These are phyloP conservation scores for Epicoccum sorghinum DNA, from an alignment of 2,329 filamentous ascomycete species.

Conservation along the genomic window DNA sequence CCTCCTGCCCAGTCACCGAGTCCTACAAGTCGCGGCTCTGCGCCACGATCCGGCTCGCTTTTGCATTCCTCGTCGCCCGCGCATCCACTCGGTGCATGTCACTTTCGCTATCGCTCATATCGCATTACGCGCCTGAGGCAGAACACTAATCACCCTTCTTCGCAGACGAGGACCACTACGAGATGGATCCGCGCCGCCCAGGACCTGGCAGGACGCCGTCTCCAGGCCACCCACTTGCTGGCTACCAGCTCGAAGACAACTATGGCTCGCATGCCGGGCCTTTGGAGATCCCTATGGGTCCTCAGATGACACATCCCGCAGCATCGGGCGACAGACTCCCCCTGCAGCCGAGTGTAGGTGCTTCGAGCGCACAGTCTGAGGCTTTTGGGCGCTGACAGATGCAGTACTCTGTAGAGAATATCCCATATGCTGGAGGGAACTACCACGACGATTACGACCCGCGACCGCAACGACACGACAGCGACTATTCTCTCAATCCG, in stretches of 20 bases:
- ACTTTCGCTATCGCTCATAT: conserved; percentile 4
- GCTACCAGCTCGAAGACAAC: conserved; percentile 83
- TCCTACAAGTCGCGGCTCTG: conserved; percentile 10
- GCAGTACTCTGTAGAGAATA: conserved; percentile 74
- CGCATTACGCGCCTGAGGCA: conserved; percentile 23
- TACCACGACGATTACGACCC: conserved; percentile 60
- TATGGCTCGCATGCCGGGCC: conserved; percentile 63
- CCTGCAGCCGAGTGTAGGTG: conserved; percentile 81
- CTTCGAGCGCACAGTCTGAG: background rate
- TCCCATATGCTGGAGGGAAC: conserved; percentile 69
- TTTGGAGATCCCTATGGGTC: conserved; percentile 73
- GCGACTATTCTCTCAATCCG: conserved; percentile 78
- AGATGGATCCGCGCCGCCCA: conserved; percentile 60
- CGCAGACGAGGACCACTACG: conserved; percentile 38
- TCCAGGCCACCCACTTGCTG: conserved; percentile 73
- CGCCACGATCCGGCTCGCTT: conserved; percentile 6
- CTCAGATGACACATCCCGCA: conserved; percentile 52
- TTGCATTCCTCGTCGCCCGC: conserved; percentile 14
- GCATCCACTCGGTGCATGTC: conserved; percentile 18
- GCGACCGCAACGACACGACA: conserved; percentile 56
- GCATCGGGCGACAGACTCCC: conserved; percentile 78
- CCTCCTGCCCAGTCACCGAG: conserved; percentile 1
- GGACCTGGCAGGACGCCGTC: conserved; percentile 66
- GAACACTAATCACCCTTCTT: conserved; percentile 26
- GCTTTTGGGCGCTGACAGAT: conserved; percentile 14